Evolutionary conservation across 768 basidiomycete genomes (phyloP), one percentile per base, ranked within the genome.

Genomic region (Boletus tomentosulus): DNA sequence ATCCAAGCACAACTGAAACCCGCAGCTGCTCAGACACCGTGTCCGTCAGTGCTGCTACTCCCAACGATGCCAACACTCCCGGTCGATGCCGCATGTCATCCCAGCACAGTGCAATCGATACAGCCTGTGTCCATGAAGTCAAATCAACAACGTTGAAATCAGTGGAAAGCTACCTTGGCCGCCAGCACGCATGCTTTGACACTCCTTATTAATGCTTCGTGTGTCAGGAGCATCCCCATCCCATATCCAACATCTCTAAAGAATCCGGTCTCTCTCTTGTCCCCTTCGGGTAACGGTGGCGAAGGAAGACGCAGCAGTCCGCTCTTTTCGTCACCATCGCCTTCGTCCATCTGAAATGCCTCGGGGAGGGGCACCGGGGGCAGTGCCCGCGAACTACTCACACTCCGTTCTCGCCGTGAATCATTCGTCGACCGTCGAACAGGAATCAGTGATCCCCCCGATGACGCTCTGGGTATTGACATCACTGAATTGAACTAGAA

Each of bases 11-110:
- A 1, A 74, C 37, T 0, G 78, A 76, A 15, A 71, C 59, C 48
- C 58, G 51, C 10, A 78, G 55, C 22, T 63, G 66, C 44, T 79
- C 78, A 25, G 73, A 75, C 65, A 76, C 68, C 12, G 76, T 78
- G 66, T 83, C 81, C 22, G 68, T 53, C 27, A 80, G 60, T 2
- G 78, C 78, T 2, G 76, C 69, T 1, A 61, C 56, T 8, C 72
- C 64, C 37, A 76, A 62, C 13, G 62, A 50, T 0, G 53, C 66
- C 49, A 70, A 44, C 4, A 71, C 48, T 27, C 65, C 50, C 2
- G 66, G 61, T 35, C 66, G 67, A 7, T 63, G 65, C 30, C 39
- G 69, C 51, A 70, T 33, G 7, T 48, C 31, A 15, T 63, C 60
- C 59, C 62, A 68, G 24, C 41, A 55, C 13, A 57, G 59, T 15